Conservation (phyloP, 371 early-diverging fungal genomes). For the Mucor mucedo region DNA sequence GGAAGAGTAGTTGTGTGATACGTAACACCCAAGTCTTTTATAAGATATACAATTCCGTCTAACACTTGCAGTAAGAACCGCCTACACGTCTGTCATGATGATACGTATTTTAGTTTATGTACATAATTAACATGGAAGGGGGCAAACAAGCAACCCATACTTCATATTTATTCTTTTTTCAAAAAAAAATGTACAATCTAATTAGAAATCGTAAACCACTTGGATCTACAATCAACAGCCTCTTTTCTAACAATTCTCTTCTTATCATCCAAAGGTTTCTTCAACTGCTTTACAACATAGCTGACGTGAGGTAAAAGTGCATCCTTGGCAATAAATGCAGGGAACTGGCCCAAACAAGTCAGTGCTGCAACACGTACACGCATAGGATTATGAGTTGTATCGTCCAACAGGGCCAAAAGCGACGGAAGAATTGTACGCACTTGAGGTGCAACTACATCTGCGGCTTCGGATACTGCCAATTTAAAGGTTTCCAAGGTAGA, state of each 20-base stretch:
- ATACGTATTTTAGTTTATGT: too few relatives aligned
- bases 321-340: slow-evolving; percentile 64
- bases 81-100: too few relatives aligned
- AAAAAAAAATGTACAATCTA: neutral
- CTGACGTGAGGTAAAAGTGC: slow-evolving; percentile 66
- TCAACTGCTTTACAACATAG: slow-evolving; percentile 67
- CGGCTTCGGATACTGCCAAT: slow-evolving; percentile 64
- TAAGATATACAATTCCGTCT: too few relatives aligned
- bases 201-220: slow-evolving; percentile 66
- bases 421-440: slow-evolving; percentile 56
- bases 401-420: slow-evolving; percentile 46
- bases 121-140: too few relatives aligned
- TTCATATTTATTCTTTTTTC: too few relatives aligned
- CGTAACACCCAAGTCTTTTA: too few relatives aligned
- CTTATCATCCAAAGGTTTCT: slow-evolving; percentile 77
- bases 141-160: too few relatives aligned
- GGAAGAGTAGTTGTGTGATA: too few relatives aligned
- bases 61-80: too few relatives aligned
- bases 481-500: slow-evolving; percentile 80
- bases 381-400: slow-evolving; percentile 43
- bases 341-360: slow-evolving; percentile 70
- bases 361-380: slow-evolving; percentile 74
- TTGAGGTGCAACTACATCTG: slow-evolving; percentile 65
- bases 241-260: slow-evolving; percentile 88
- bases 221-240: slow-evolving; percentile 84